Base-by-base conservation (phyloP, 2,329 filamentous ascomycete genomes). In the Elsinoe necatrix region DNA sequence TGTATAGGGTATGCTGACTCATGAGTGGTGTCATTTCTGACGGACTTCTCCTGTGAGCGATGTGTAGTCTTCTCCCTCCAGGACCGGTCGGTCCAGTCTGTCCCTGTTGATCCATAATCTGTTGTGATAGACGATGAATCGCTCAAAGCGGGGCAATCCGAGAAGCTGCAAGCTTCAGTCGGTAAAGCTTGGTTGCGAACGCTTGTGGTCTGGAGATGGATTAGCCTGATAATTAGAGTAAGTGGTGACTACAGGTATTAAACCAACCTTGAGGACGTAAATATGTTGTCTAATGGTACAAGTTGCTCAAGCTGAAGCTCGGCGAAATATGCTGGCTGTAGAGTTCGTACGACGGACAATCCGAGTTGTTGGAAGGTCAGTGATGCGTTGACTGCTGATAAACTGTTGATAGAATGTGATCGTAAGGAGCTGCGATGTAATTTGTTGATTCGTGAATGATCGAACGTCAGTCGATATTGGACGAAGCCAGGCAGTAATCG, bases 21-120 rank as follows among this genome's bases (percentile, higher is more conserved):
- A 97, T 95, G 73, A 97, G 78, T 63, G 92, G 93, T 59, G 92
- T 97, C 73, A 97, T 80, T 80, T 97, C 93, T 65, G 93, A 97
- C 63, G 92, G 93, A 76, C 90, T 96, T 74, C 92, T 86, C 70
- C 92, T 87, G 78, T 97, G 92, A 68, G 92, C 92, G 75, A 97
- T 96, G 77, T 97, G 91, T 72, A 97, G 83, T 72, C 91, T 86
- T 70, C 92, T 90, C 69, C 90, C 90, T 71, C 85, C 76, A 67
- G 89, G 88, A 65, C 89, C 90, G 67, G 74, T 72, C 48, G 73
- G 72, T 60, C 69, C 71, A 57, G 65, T 68, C 70, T 78, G 75
- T 58, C 73, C 72, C 72, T 84, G 72, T 64, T 74, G 74, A 64
- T 75, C 73, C 73, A 76, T 76, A 59, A 55, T 61, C 47, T 52